phyloP scores from a whole-genome alignment of 805 yeast species.

The Geotrichum ghanense region DNA sequence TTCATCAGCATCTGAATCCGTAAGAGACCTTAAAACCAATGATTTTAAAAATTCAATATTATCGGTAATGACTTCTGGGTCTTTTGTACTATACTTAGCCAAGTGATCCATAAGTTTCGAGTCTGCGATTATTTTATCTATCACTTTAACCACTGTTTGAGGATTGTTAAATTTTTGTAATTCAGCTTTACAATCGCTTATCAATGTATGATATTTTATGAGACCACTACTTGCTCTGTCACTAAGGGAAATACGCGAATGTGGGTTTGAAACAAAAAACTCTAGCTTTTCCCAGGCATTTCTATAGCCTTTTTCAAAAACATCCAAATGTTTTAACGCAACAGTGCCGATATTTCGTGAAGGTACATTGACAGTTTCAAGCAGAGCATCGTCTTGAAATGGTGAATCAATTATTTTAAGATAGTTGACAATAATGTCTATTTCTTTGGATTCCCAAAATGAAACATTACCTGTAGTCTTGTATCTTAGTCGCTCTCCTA shows the following conservation, averaged over 20 bases:
- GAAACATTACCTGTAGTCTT: constrained; percentile 59
- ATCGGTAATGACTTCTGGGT: neutral
- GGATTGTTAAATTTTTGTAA: neutral
- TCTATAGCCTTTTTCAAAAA: constrained; percentile 34
- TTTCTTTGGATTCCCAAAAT: constrained; percentile 71
- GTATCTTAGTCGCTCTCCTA: constrained; percentile 48
- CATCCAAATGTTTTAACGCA: constrained; percentile 17
- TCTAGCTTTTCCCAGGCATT: constrained; percentile 64
- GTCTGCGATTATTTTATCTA: neutral
- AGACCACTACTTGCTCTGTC: neutral
- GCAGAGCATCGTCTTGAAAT: constrained; percentile 16
- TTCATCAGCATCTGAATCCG: neutral
- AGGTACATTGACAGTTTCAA: constrained; percentile 49
- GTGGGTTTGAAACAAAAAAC: neutral
- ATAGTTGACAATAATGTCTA: constrained; percentile 49
- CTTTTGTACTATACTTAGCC: neutral
- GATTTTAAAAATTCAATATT: neutral
- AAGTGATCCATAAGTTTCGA: neutral
- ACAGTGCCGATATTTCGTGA: constrained; percentile 57
- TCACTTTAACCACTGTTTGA: neutral
- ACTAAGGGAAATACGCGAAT: neutral
- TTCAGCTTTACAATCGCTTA: neutral
- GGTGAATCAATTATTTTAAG: constrained; percentile 48
- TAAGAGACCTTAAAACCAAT: neutral
- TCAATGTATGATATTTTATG: neutral